Percentiles rank a stretch among this genome's conserved stretches.
Conservation (phyloP, 805 yeast genomes). For the Suhomyces sp. region DNA sequence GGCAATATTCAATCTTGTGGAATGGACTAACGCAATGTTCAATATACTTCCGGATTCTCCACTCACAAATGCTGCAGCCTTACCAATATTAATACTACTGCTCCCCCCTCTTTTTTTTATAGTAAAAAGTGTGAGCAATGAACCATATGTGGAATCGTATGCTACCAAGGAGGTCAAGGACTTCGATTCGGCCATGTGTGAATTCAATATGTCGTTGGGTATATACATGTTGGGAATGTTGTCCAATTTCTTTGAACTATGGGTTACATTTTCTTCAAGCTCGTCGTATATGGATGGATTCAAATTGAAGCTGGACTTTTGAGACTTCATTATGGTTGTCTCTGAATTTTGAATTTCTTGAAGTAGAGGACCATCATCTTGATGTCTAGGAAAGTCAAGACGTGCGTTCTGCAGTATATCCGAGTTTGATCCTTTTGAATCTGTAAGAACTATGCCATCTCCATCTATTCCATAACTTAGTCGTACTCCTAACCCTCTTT, state of each 20-base stretch:
- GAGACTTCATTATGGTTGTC: neutral
- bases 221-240: slow-evolving; percentile 14
- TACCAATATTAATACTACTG: slow-evolving; percentile 2
- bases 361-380: slow-evolving; percentile 5
- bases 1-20: neutral
- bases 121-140: slow-evolving; percentile 18
- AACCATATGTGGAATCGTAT: slow-evolving; percentile 37
- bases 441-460: slow-evolving; percentile 3
- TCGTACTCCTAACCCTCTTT: slow-evolving; percentile 14
- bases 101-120: slow-evolving; percentile 6
- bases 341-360: slow-evolving; percentile 4
- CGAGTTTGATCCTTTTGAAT: neutral
- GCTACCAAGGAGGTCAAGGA: slow-evolving; percentile 21
- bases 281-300: neutral
- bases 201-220: slow-evolving; percentile 20
- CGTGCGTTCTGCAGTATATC: neutral
- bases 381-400: slow-evolving; percentile 6
- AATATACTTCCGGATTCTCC: slow-evolving; percentile 30
- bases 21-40: slow-evolving; percentile 17
- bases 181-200: slow-evolving; percentile 23
- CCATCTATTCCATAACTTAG: slow-evolving; percentile 17
- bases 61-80: slow-evolving; percentile 24
- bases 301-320: neutral
- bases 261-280: neutral
- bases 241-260: neutral